Evolutionary conservation across 2,329 filamentous ascomycete genomes (phyloP), one percentile per base, ranked within the genome.

Genomic region (Neonectria coccinea): DNA sequence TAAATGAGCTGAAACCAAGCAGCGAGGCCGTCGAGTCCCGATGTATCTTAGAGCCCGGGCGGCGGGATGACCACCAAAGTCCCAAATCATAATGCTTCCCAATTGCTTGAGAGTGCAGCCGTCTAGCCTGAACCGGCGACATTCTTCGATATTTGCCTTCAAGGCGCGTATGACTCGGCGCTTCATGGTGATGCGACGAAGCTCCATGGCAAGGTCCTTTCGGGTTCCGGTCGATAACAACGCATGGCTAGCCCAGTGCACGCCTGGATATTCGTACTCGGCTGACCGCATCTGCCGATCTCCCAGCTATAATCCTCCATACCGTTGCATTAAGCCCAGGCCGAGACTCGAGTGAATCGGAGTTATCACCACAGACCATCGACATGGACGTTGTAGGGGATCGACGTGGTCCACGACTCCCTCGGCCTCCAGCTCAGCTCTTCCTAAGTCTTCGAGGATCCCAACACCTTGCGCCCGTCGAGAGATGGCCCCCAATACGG

Each of bases 11-110:
- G 63, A 56, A 53, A 53, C 53, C 31, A 31, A 33, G 20, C 22
- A 29, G 20, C 14, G 9, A 39, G 18, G 44, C 33, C 48, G 50
- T 63, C 50, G 25, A 60, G 39, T 51, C 22, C 45, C 22, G 55
- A 56, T 52, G 54, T 47, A 50, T 20, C 5, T 3, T 16, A 20
- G 33, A 10, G 29, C 33, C 59, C 29, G 48, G n/a, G n/a, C n/a
- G n/a, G n/a, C n/a, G n/a, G 59, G 53, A 25, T 50, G 25, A 31
- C 9, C n/a, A 57, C 61, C 61, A 58, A 68, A 68, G 64, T 67
- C n/a, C 61, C 65, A 20, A 60, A 60, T 41, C 47, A 18, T 42
- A 33, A 20, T 42, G n/a, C 39, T 50, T 58, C 41, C 16, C 44
- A 41, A 41, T 14, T 22, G 10, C 20, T 31, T 42, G 18, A 27